phyloP scores from a whole-genome alignment of 805 yeast genomes.

The Starmerella asiatica region DNA sequence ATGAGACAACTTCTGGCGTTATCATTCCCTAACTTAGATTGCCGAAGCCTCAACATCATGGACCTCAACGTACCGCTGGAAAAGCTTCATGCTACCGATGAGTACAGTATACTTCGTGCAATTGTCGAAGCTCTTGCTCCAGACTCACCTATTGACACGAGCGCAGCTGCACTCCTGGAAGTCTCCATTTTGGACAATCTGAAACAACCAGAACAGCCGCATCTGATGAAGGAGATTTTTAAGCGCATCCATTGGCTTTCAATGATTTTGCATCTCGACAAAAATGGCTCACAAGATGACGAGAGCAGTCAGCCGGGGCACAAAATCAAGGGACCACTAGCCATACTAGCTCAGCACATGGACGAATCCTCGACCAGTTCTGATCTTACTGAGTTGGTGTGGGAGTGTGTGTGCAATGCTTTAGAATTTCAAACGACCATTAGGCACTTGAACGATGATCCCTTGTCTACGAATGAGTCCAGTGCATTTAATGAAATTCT shows the following conservation, averaged over 20 bases:
- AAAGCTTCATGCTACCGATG: constrained; percentile 25
- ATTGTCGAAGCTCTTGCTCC: constrained; percentile 14
- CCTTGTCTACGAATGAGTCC: not conserved
- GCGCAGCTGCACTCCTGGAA: not conserved
- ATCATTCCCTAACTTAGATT: constrained; percentile 15
- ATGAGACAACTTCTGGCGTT: constrained; percentile 23
- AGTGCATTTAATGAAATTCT: not conserved
- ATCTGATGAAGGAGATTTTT: not conserved
- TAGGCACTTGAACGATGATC: not conserved
- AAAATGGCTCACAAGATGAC: not conserved
- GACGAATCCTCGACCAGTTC: not conserved
- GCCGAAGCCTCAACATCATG: constrained; percentile 11
- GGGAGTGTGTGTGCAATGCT: not conserved
- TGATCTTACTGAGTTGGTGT: not conserved
- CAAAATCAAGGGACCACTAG: not conserved
- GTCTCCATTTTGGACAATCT: not conserved
- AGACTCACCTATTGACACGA: not conserved
- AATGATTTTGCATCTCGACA: no score
- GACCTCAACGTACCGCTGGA: constrained; percentile 20
- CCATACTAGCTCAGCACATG: not conserved
- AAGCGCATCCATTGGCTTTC: not conserved
- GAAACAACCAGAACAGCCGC: constrained; percentile 2
- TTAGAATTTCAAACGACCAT: not conserved
- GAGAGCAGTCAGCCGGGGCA: not conserved
- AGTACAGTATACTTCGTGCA: constrained; percentile 24